These are phyloP conservation scores for Fremontodendron californicum DNA, from an alignment of 345 rosid genomes.

Conservation along the genomic window DNA sequence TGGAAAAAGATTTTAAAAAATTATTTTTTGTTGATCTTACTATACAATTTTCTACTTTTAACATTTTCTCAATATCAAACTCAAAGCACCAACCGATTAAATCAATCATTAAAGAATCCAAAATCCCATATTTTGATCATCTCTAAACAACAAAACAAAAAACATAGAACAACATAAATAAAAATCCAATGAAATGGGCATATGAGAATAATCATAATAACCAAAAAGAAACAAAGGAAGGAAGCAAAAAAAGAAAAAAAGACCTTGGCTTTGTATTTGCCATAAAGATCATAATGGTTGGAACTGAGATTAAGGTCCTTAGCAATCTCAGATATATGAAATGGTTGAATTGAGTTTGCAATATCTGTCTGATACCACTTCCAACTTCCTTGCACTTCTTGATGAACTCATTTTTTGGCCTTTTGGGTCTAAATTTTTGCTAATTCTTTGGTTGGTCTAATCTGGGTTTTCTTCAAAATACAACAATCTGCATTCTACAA, in stretches of 20 bases:
- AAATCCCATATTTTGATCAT: neutral
- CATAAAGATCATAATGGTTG: slow-evolving; percentile 84
- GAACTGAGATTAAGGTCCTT: slow-evolving; percentile 60
- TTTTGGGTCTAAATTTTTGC: neutral
- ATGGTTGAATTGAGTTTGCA: slow-evolving; percentile 84
- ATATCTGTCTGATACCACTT: slow-evolving; percentile 74
- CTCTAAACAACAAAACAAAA: neutral
- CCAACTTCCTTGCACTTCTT: slow-evolving; percentile 50
- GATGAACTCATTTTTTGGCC: slow-evolving; percentile 39
- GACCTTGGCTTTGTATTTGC: slow-evolving; percentile 96
- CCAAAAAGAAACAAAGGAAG: neutral
- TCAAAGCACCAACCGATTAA: neutral
- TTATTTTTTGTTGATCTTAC: neutral
- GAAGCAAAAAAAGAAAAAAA: neutral
- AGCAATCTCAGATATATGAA: slow-evolving; percentile 86
- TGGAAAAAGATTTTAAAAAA: neutral
- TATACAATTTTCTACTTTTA: neutral
- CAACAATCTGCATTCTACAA: neutral
- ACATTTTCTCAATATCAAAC: neutral
- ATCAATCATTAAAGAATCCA: neutral
- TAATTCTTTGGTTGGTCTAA: neutral
- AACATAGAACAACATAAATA: neutral
- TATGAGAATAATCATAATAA: neutral
- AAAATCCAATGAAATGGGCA: neutral
- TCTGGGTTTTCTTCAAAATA: neutral